Evolutionary conservation across 2,329 filamentous ascomycete genomes (phyloP), one percentile per base, ranked within the genome.

Genomic region (Herpotrichia juniperi): DNA sequence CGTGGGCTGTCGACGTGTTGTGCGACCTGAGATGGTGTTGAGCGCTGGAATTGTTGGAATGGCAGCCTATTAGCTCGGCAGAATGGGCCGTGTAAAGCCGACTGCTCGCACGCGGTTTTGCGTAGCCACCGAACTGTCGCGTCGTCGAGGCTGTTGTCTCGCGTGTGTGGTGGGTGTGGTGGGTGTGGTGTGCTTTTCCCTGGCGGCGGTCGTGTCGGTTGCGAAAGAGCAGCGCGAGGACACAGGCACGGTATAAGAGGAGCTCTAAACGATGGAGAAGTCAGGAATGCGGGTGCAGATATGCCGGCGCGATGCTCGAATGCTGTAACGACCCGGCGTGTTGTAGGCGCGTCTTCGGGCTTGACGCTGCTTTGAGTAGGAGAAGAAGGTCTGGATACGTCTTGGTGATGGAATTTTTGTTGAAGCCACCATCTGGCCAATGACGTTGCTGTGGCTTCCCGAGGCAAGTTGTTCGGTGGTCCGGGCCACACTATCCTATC

Each of bases 381-480:
- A 40, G 7, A 40, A 16, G 9, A 24, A n/a, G n/a, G n/a, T n/a
- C n/a, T n/a, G n/a, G 21, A 7, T 24, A 25, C 21, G 19, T 24
- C 37, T 40, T 40, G 37, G 37, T 40, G 37, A 40, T 40, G 37
- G 17, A 40, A 40, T 40, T 40, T 40, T 40, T 40, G 31, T 34
- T 24, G 19, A 25, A 25, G 37, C n/a, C 19, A 21, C 37, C 25
- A 12, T 14, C 34, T 37, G 34, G 19, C 37, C 37, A 40, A 40
- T 40, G 9, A n/a, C 19, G 37, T 12, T 3, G 19, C 19, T 3
- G 12, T 24, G 19, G 12, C 37, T 22, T 8, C n/a, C 37, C 37
- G 37, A 40, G 37, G 37, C 21, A 25, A 24, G 12, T 5, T 5
- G 9, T 40, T 9, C 11, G 6, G 37, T 40, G 21, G 37, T 14